Percentiles rank a stretch among this genome's conserved stretches.
Conservation (phyloP, 805 yeast species). For the Ogataea degrootiae region DNA sequence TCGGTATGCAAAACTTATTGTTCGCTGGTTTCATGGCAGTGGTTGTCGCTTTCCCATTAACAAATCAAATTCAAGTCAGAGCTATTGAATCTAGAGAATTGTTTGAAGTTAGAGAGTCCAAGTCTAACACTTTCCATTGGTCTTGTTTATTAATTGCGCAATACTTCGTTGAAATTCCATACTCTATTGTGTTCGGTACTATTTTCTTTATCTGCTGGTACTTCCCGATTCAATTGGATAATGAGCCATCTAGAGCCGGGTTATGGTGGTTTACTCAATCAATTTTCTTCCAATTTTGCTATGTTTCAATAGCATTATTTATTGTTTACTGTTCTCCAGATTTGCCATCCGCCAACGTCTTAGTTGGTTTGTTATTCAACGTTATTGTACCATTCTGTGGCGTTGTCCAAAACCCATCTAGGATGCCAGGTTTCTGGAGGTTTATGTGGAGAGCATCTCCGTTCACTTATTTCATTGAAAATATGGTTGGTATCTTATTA, state of each 20-base stretch:
- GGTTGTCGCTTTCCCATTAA: slow-evolving; percentile 48
- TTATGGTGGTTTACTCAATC: slow-evolving; percentile 30
- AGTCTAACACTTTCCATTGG: slow-evolving; percentile 45
- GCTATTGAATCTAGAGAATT: slow-evolving; percentile 30
- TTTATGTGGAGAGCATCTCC: slow-evolving; percentile 40
- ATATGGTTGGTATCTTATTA: slow-evolving; percentile 36
- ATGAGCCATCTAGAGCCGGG: slow-evolving; percentile 27
- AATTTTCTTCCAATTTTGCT: slow-evolving; percentile 28
- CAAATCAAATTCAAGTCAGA: slow-evolving; percentile 54
- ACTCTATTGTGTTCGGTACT: slow-evolving; percentile 42
- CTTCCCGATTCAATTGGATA: slow-evolving; percentile 40
- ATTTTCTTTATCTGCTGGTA: slow-evolving; percentile 42
- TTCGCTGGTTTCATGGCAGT: slow-evolving; percentile 54
- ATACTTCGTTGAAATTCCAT: slow-evolving; percentile 50
- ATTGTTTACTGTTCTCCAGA: slow-evolving; percentile 42
- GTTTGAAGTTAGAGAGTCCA: slow-evolving; percentile 63
- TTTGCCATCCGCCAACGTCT: slow-evolving; percentile 38
- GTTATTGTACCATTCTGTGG: slow-evolving; percentile 34
- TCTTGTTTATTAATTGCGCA: slow-evolving; percentile 24
- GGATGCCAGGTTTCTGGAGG: slow-evolving; percentile 47
- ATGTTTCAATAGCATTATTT: slow-evolving; percentile 33
- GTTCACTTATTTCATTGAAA: slow-evolving; percentile 43
- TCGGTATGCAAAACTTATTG: slow-evolving; percentile 40
- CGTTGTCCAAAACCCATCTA: slow-evolving; percentile 37
- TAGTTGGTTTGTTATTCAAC: slow-evolving; percentile 34